These are phyloP conservation scores for Thymus quinquecostatus DNA, from an alignment of 257 asterid genomes.

Conservation along the genomic window DNA sequence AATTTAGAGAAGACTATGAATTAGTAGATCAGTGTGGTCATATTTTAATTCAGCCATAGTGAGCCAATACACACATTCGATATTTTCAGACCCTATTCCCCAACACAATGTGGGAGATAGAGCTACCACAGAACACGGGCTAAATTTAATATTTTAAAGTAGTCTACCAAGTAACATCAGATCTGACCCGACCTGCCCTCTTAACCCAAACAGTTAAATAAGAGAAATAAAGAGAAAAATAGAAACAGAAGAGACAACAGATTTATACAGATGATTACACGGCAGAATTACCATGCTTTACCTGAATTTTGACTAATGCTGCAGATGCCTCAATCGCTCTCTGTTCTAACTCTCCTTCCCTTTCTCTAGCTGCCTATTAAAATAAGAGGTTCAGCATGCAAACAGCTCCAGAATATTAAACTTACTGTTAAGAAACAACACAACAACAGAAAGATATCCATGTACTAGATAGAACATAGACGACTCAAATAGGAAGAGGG, in stretches of 20 bases:
- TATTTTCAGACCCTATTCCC: constrained; percentile 13
- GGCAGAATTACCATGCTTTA: constrained; percentile 34
- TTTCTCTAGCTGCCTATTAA: constrained; percentile 91
- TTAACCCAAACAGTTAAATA: not conserved
- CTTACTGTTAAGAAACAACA: constrained; percentile 17
- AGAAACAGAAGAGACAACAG: constrained; percentile 1
- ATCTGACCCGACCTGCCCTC: not conserved
- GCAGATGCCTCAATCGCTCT: constrained; percentile 93
- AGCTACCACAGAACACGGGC: too few relatives aligned
- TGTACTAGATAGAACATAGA: not conserved
- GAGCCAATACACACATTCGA: constrained; percentile 12
- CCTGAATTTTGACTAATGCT: constrained; percentile 95
- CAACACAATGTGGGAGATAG: constrained; percentile 11
- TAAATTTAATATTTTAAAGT: too few relatives aligned
- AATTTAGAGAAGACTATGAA: not conserved
- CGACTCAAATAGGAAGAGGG: constrained; percentile 1
- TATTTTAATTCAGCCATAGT: not conserved
- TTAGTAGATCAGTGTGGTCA: not conserved
- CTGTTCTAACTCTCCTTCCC: constrained; percentile 97
- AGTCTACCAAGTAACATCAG: not conserved
- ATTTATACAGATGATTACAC: constrained; percentile 18
- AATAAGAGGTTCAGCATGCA: constrained; percentile 34
- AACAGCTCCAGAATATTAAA: constrained; percentile 30
- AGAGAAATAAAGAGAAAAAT: not conserved
- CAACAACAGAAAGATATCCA: not conserved